Evolutionary conservation across 2,329 filamentous ascomycete species (phyloP), one percentile per base, ranked within the genome.

Genomic region (Botrytis aclada): DNA sequence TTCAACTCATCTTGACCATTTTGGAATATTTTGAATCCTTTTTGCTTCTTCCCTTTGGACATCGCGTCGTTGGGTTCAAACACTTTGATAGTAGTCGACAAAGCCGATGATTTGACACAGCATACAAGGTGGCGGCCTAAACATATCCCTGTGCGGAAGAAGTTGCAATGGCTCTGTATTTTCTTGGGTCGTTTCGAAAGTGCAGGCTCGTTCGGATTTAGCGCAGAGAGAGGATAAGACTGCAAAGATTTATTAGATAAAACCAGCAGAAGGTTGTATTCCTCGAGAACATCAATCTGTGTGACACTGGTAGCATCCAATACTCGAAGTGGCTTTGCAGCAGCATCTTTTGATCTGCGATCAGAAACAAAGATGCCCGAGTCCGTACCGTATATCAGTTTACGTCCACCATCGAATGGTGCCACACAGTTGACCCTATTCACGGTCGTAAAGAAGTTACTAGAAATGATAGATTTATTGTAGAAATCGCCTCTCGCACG

Each of bases 81-180:
- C n/a, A 98, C 96, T 84, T 98, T 98, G 85, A 99, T 97, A 2
- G 95, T 98, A 22, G 94, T 97, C 70, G 94, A 97, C 45, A 98
- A 85, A 4, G 95, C 93, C 29, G 93, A 95, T 58, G 94, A 97
- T 85, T 97, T 98, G 80, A 98, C 96, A 78, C 94, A 97, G 83
- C 95, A 98, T 43, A 99, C 96, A 71, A 99, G 86, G 81, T 98
- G 96, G 75, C 96, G 89, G 47, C 96, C 95, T 74, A 98, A 88
- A 81, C 96, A 98, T 79, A 98, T 97, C 56, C 96, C 96, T 29
- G 94, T 93, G 84, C 97, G 97, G 89, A 99, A 99, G 85, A 98
- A 99, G 82, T 95, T 98, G 83, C 95, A 97, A 83, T 98, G 95
- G 79, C 93, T 97, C 82, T 95, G 92, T 76, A 99, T 98, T 86